phyloP scores from a whole-genome alignment of 768 basidiomycete species.

The Lactifluus subvellereus region DNA sequence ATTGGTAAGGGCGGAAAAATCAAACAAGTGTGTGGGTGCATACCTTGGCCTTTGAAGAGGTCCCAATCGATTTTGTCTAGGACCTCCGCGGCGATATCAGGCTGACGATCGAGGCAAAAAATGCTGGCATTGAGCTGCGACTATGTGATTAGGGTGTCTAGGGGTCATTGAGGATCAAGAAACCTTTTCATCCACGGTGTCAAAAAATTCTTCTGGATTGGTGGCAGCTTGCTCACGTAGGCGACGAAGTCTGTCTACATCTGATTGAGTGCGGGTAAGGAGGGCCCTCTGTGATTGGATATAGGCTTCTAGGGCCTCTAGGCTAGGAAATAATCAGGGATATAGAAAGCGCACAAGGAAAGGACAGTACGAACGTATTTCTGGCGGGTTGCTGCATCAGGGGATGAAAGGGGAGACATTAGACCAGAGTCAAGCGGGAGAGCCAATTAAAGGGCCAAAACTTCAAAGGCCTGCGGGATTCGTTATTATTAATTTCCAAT shows the following conservation, averaged over 20 bases:
- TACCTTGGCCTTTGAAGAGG: slow-evolving; percentile 52
- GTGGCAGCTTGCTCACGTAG: slow-evolving; percentile 38
- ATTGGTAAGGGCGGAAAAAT: neutral
- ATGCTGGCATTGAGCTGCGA: slow-evolving; percentile 32
- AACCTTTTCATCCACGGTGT: slow-evolving; percentile 35
- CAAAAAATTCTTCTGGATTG: slow-evolving; percentile 33
- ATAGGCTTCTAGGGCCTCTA: slow-evolving; percentile 63
- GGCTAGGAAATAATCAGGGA: slow-evolving; percentile 30
- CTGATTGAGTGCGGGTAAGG: slow-evolving; percentile 54
- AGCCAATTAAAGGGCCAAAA: neutral
- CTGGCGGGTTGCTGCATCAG: neutral
- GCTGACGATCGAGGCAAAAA: slow-evolving; percentile 40
- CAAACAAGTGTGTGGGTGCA: slow-evolving; percentile 17
- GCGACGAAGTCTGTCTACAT: slow-evolving; percentile 51
- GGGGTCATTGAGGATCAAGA: slow-evolving; percentile 20
- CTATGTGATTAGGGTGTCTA: neutral
- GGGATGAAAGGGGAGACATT: slow-evolving; percentile 7
- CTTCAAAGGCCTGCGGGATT: neutral
- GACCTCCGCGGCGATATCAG: slow-evolving; percentile 39
- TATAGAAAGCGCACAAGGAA: too few relatives aligned
- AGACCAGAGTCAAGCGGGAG: neutral
- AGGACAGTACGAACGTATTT: slow-evolving; percentile 8
- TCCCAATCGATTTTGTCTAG: slow-evolving; percentile 59
- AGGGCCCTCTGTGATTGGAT: slow-evolving; percentile 55
- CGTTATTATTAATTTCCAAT: slow-evolving; percentile 5